These are phyloP conservation scores for Fusarium mundagurra DNA, from an alignment of 2,329 filamentous ascomycete genomes.

Conservation along the genomic window DNA sequence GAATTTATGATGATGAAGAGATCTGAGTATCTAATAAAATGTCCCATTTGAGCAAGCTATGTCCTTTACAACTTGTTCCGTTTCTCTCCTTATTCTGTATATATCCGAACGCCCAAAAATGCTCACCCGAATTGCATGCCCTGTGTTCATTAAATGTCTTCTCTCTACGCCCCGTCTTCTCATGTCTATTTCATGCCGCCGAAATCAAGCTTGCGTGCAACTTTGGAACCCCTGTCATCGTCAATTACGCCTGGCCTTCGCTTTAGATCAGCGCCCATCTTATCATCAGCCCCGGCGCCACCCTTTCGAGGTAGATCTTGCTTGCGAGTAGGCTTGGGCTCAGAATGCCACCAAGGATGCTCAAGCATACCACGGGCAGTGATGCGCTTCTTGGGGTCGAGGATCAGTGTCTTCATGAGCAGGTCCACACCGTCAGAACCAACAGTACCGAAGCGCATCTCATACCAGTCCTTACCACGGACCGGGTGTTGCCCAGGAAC, in stretches of 20 bases:
- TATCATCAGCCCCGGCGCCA: constrained; percentile 75
- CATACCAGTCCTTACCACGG: constrained; percentile 76
- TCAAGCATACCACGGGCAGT: constrained; percentile 80
- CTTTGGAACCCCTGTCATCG: constrained; percentile 74
- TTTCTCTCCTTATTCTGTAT: not conserved
- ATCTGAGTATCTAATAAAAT: constrained; percentile 17
- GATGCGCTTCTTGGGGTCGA: constrained; percentile 88
- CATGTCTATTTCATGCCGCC: constrained; percentile 52
- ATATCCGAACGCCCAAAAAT: constrained; percentile 27
- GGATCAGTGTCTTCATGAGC: constrained; percentile 81
- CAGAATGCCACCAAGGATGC: constrained; percentile 86
- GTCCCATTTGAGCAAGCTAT: not conserved
- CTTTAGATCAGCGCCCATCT: constrained; percentile 85
- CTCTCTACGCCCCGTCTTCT: not conserved
- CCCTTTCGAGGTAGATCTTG: constrained; percentile 83
- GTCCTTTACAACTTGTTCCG: not conserved
- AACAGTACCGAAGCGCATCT: constrained; percentile 79
- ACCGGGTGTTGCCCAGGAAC: constrained; percentile 71
- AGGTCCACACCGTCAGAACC: constrained; percentile 87
- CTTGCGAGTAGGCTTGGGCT: constrained; percentile 84
- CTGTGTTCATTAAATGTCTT: not conserved
- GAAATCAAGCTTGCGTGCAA: constrained; percentile 86
- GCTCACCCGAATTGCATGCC: constrained; percentile 4
- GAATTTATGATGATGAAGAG: constrained; percentile 25
- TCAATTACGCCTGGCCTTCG: constrained; percentile 75